Percentiles rank a stretch among this genome's conserved stretches.
phyloP scores from a whole-genome alignment of 2,329 filamentous ascomycete genomes.

The Penicillium sp. region DNA sequence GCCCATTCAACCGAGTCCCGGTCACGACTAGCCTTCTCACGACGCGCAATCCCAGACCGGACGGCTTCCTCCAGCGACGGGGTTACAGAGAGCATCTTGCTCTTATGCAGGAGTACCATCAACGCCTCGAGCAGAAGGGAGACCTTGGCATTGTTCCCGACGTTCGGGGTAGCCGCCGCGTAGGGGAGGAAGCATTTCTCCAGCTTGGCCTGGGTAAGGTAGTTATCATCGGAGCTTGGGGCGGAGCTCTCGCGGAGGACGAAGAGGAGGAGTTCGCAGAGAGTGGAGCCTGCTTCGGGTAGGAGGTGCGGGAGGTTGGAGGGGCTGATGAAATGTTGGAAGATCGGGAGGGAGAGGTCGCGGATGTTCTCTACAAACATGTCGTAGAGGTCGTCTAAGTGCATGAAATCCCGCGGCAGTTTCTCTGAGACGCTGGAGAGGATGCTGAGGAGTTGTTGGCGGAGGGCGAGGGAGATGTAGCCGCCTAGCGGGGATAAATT shows the following conservation, averaged over 20 bases:
- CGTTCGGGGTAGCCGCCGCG: conserved; percentile 60
- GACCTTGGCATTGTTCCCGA: conserved; percentile 71
- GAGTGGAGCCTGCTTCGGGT: conserved; percentile 46
- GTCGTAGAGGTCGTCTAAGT: conserved; percentile 43
- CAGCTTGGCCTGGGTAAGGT: conserved; percentile 52
- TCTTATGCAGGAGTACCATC: conserved; percentile 53
- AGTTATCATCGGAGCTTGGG: conserved; percentile 40
- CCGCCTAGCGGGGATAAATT: conserved; percentile 39
- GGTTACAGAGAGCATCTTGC: conserved; percentile 35
- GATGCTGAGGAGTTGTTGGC: conserved; percentile 47
- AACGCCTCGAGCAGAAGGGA: conserved; percentile 67
- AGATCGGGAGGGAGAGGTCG: conserved; percentile 46
- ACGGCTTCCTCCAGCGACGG: conserved; percentile 47
- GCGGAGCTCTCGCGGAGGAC: conserved; percentile 49
- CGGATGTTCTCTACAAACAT: conserved; percentile 50
- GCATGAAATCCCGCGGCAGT: conserved; percentile 38
- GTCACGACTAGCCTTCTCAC: conserved; percentile 39
- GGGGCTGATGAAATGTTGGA: conserved; percentile 47
- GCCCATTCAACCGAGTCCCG: conserved; percentile 38
- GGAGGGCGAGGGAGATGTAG: conserved; percentile 42
- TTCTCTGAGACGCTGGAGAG: conserved; percentile 41
- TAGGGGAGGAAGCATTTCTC: conserved; percentile 64
- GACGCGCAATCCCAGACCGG: conserved; percentile 56
- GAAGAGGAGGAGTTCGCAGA: conserved; percentile 55
- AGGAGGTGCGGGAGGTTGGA: conserved; percentile 46